Percentiles rank a stretch among this genome's conserved stretches.
phyloP scores from a whole-genome alignment of 1,284 basidiomycete genomes.

The Austroboletus niveus region DNA sequence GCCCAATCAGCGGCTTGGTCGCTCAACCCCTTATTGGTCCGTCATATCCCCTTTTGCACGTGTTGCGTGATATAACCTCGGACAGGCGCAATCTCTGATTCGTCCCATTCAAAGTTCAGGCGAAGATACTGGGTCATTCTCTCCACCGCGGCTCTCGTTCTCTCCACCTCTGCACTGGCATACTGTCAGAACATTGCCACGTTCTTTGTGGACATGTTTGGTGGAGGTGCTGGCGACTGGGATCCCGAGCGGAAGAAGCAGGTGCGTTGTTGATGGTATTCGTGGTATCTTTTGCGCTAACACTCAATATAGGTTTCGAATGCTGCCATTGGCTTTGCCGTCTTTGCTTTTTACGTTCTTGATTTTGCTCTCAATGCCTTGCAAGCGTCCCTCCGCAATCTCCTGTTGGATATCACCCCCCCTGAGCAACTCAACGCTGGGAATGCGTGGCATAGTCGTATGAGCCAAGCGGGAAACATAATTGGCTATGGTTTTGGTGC shows the following conservation, averaged over 20 bases:
- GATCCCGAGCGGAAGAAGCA: slow-evolving; percentile 71
- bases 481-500: slow-evolving; percentile 86
- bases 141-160: slow-evolving; percentile 73
- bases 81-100: slow-evolving; percentile 88
- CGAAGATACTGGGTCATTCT: slow-evolving; percentile 87
- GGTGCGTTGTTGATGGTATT: slow-evolving; percentile 37
- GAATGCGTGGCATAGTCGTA: slow-evolving; percentile 98
- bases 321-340: slow-evolving; percentile 80
- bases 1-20: slow-evolving; percentile 89
- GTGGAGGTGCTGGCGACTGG: slow-evolving; percentile 84
- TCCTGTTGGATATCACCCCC: slow-evolving; percentile 88
- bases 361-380: slow-evolving; percentile 95
- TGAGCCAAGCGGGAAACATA: slow-evolving; percentile 95
- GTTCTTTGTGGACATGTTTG: slow-evolving; percentile 76
- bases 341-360: slow-evolving; percentile 90
- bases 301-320: slow-evolving; percentile 51
- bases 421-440: slow-evolving; percentile 84
- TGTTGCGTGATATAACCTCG: slow-evolving; percentile 23
- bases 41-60: slow-evolving; percentile 20
- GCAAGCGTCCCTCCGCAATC: slow-evolving; percentile 89
- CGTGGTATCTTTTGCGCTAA: neutral
- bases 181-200: slow-evolving; percentile 79
- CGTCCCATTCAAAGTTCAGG: slow-evolving; percentile 84
- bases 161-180: slow-evolving; percentile 77
- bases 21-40: slow-evolving; percentile 93